Evolutionary conservation across 2,329 filamentous ascomycete species (phyloP).

Genomic region (Metarhizium robertsii): DNA sequence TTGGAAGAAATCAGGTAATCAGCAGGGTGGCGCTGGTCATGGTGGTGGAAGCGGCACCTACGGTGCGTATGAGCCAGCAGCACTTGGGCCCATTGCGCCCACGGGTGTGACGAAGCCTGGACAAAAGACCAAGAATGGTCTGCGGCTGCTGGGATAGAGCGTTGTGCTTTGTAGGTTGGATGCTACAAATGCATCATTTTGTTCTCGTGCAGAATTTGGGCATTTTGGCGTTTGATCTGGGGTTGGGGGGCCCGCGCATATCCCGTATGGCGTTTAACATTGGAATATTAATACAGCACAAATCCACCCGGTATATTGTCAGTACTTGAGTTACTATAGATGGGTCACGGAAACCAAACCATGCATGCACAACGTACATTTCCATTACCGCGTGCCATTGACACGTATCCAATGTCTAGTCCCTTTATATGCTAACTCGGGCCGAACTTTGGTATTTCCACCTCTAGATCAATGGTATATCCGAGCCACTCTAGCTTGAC

Average conservation of each 20-base stretch:
- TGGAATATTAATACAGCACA: neutral
- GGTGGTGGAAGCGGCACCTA: constrained; percentile 26
- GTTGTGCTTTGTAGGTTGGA: neutral
- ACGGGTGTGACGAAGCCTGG: constrained; percentile 52
- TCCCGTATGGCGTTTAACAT: neutral
- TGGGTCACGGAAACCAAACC: neutral
- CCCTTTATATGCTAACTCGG: neutral
- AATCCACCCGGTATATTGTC: neutral
- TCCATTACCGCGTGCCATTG: neutral
- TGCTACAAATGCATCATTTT: neutral
- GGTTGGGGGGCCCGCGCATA: constrained; percentile 6
- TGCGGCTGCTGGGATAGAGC: constrained; percentile 48
- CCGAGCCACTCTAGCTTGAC: neutral
- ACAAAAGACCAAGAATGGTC: constrained; percentile 57
- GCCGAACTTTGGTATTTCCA: neutral
- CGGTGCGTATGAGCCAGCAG: constrained; percentile 37
- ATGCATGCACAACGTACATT: neutral
- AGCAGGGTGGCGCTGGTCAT: constrained; percentile 18
- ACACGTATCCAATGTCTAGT: neutral
- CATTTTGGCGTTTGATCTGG: constrained; percentile 12
- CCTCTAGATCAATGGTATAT: constrained; percentile 1
- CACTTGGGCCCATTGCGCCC: constrained; percentile 38
- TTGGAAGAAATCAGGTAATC: constrained; percentile 19
- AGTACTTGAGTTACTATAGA: neutral
- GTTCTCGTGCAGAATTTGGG: neutral